Evolutionary conservation across 495 filamentous ascomycete species (phyloP).

Genomic region (Corynascus novoguineensis): DNA sequence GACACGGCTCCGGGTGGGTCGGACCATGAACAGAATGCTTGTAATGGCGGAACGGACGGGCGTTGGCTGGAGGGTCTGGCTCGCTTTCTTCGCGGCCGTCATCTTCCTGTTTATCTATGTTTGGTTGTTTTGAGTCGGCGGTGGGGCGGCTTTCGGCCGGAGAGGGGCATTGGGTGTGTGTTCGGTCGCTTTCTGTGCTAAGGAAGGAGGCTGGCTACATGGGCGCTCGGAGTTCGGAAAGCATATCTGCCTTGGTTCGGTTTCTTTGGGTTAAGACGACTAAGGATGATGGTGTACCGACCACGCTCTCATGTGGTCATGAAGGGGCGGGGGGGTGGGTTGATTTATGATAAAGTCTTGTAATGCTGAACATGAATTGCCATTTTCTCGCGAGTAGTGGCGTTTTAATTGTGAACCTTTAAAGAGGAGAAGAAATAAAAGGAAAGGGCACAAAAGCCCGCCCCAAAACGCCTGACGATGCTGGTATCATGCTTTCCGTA

Average conservation of each 20-base stretch:
- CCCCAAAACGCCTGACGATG: slow-evolving; percentile 6
- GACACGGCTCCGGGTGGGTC: slow-evolving; percentile 69
- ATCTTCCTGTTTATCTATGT: slow-evolving; percentile 81
- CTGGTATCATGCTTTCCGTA: slow-evolving; percentile 17
- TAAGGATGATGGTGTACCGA: slow-evolving; percentile 10
- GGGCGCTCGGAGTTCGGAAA: slow-evolving; percentile 22
- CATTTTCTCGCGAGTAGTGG: neutral
- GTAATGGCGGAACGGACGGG: slow-evolving; percentile 91
- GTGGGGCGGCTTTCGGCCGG: neutral
- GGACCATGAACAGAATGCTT: slow-evolving; percentile 96
- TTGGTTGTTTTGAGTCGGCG: slow-evolving; percentile 80
- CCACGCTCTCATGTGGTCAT: slow-evolving; percentile 1
- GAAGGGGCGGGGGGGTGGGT: neutral
- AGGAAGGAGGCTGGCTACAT: slow-evolving; percentile 18
- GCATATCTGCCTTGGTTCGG: slow-evolving; percentile 7
- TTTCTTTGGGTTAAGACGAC: slow-evolving; percentile 5
- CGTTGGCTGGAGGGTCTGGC: slow-evolving; percentile 90
- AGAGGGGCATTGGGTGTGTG: neutral
- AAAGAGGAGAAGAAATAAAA: neutral
- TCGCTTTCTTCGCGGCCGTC: slow-evolving; percentile 77
- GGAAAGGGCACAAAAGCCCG: neutral
- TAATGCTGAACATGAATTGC: slow-evolving; percentile 13
- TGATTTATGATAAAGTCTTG: slow-evolving; percentile 12
- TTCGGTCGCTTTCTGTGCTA: neutral
- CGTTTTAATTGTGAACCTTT: no score